A percentile compares a stretch with the other conserved stretches of the same genome.
Evolutionary conservation across 2,329 filamentous ascomycete species (phyloP).

Genomic region (Hypoxylon sp.): DNA sequence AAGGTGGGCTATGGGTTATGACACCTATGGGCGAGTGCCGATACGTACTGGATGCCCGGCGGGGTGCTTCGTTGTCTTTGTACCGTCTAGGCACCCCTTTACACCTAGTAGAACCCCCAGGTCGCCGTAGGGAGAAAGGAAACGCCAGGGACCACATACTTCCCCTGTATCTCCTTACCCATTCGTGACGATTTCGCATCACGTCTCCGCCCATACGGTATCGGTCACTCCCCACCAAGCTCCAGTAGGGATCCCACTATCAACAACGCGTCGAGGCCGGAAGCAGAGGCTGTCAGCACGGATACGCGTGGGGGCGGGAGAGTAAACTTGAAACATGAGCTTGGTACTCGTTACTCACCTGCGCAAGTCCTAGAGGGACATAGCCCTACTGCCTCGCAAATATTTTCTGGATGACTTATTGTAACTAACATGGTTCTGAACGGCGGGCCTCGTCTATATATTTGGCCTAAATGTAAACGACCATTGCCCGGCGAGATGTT

Average conservation of each 20-base stretch:
- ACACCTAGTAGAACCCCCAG: not conserved
- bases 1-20: constrained; percentile 12
- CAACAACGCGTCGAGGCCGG: constrained; percentile 1
- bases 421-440: no score
- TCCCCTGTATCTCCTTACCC: constrained; percentile 25
- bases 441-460: no score
- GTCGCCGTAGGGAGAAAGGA: not conserved
- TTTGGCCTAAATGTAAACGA: no score
- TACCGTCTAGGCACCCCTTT: constrained; percentile 1
- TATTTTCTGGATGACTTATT: no score
- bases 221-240: constrained; percentile 15
- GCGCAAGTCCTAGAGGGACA: not conserved
- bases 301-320: constrained; percentile 7
- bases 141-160: constrained; percentile 15
- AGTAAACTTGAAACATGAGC: not conserved
- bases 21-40: not conserved
- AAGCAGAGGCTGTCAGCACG: not conserved
- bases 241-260: constrained; percentile 27
- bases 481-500: no score
- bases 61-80: constrained; percentile 7
- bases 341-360: not conserved
- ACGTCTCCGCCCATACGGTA: constrained; percentile 20
- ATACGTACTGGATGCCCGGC: constrained; percentile 2
- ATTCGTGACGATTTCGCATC: constrained; percentile 16
- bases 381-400: not conserved